phyloP scores from a whole-genome alignment of 2,329 filamentous ascomycete species.

The Apiospora koreana region DNA sequence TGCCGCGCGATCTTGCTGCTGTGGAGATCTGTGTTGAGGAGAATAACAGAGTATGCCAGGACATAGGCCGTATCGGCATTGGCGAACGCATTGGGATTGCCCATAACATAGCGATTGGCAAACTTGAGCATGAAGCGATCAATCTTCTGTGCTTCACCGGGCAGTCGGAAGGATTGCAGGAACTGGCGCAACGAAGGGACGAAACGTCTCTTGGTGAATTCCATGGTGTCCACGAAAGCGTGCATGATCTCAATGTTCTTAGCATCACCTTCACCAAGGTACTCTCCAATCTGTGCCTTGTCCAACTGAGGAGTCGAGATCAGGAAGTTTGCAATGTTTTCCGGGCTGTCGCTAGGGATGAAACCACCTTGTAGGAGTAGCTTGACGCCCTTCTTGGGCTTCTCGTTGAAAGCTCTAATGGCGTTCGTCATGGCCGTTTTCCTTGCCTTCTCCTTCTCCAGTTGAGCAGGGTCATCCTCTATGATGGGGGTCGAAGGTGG shows the following conservation, averaged over 20 bases:
- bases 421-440: slow-evolving; percentile 92
- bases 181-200: slow-evolving; percentile 91
- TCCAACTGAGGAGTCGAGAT: slow-evolving; percentile 80
- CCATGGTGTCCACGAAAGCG: slow-evolving; percentile 93
- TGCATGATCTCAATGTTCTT: slow-evolving; percentile 98
- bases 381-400: slow-evolving; percentile 92
- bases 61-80: slow-evolving; percentile 98
- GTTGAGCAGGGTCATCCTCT: slow-evolving; percentile 88
- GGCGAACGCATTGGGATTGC: slow-evolving; percentile 95
- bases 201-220: slow-evolving; percentile 88
- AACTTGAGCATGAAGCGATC: slow-evolving; percentile 99
- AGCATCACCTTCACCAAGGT: slow-evolving; percentile 87
- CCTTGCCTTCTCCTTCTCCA: slow-evolving; percentile 92
- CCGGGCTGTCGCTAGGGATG: slow-evolving; percentile 74
- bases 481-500: slow-evolving; percentile 67
- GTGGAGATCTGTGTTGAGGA: slow-evolving; percentile 95
- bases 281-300: slow-evolving; percentile 92
- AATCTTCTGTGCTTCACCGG: slow-evolving; percentile 97
- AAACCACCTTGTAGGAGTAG: slow-evolving; percentile 81
- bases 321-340: slow-evolving; percentile 84
- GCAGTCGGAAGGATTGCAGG: slow-evolving; percentile 89
- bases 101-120: slow-evolving; percentile 90
- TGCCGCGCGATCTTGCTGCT: slow-evolving; percentile 79
- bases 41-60: slow-evolving; percentile 91
- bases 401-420: slow-evolving; percentile 94